A percentile compares a stretch with the other conserved stretches of the same genome.
phyloP scores from a whole-genome alignment of 2,329 filamentous ascomycete species.

The Zasmidium citrigriseum region DNA sequence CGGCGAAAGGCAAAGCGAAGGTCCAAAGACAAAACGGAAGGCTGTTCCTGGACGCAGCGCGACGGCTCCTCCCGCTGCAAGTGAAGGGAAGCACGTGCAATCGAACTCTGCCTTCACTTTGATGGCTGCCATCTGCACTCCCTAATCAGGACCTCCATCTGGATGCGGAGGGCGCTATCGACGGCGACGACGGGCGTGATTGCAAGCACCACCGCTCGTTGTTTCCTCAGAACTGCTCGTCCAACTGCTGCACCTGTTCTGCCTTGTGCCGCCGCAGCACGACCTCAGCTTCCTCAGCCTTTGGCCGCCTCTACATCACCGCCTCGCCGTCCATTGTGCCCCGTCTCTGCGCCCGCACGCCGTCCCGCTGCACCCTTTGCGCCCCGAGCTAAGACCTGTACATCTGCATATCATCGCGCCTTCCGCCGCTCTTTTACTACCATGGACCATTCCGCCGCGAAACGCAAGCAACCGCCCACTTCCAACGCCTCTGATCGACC shows the following conservation, averaged over 20 bases:
- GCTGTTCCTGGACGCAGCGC: not conserved
- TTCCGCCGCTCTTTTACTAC: not conserved
- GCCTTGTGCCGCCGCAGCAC: not conserved
- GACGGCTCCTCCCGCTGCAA: not conserved
- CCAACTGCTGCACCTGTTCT: not conserved
- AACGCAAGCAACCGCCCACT: slow-evolving; percentile 40
- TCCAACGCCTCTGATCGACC: slow-evolving; percentile 33
- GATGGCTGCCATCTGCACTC: not conserved
- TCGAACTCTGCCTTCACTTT: slow-evolving; percentile 1
- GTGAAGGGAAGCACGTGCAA: not conserved
- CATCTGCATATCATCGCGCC: not conserved
- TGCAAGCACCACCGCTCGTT: not conserved
- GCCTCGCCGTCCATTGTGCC: not conserved
- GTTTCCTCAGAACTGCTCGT: not conserved
- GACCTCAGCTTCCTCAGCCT: not conserved
- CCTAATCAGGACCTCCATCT: not conserved
- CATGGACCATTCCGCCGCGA: slow-evolving; percentile 31
- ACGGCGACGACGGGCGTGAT: not conserved
- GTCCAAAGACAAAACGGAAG: not conserved
- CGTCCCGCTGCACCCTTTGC: not conserved
- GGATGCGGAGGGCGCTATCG: not conserved
- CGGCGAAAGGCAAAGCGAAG: not conserved
- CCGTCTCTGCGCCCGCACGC: not conserved
- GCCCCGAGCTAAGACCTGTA: not conserved
- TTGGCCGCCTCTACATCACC: not conserved